phyloP scores from a whole-genome alignment of 1,284 basidiomycete species.

The Anthracocystis panici-leucophaei region DNA sequence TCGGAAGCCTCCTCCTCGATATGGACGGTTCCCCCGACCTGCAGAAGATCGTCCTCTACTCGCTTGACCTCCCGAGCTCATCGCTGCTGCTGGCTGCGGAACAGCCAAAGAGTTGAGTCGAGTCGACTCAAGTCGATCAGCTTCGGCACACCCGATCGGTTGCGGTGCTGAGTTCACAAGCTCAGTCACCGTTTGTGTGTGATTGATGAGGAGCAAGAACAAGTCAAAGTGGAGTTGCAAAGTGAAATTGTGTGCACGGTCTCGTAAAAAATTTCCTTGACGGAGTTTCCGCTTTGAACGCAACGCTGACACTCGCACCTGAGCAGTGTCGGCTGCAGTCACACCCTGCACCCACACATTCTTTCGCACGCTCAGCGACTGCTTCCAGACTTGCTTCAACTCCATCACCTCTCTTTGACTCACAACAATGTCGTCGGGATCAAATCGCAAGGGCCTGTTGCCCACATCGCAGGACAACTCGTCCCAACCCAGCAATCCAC shows the following conservation, averaged over 20 bases:
- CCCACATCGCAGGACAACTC: constrained; percentile 41
- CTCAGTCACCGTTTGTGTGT: no score
- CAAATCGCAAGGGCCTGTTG: constrained; percentile 50
- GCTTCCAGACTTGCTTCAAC: not conserved
- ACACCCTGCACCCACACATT: constrained; percentile 8
- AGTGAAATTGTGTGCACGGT: not conserved
- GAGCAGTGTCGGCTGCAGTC: not conserved
- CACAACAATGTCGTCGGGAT: constrained; percentile 31
- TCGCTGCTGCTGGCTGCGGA: not conserved
- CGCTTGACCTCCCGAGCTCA: constrained; percentile 9
- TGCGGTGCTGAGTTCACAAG: not conserved
- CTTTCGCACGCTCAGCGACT: not conserved
- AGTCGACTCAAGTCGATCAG: not conserved
- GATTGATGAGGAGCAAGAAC: not conserved
- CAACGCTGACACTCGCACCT: not conserved
- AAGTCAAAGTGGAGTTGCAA: constrained; percentile 2
- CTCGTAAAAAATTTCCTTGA: constrained; percentile 1
- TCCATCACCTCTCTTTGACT: constrained; percentile 4
- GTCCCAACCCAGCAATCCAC: constrained; percentile 16
- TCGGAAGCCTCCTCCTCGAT: constrained; percentile 15
- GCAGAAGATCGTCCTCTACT: constrained; percentile 7
- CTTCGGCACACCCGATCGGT: not conserved
- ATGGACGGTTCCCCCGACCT: constrained; percentile 12
- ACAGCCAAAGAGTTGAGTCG: not conserved
- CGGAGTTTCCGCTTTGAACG: not conserved